Base-by-base conservation (phyloP, 1,139 yeast genomes). In the Ashbya aceris region DNA sequence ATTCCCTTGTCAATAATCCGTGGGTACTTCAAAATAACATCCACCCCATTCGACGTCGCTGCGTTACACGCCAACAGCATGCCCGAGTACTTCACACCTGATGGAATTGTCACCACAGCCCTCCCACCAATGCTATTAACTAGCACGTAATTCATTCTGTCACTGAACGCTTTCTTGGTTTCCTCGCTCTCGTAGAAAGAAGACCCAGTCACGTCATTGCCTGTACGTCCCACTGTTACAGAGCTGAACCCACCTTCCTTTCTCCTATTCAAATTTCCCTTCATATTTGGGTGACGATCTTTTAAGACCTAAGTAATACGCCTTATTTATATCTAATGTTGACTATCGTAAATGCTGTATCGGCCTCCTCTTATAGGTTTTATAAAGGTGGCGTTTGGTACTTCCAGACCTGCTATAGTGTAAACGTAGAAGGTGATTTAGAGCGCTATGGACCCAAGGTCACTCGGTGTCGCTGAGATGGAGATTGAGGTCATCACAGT, bases 21-120 rank as follows among this genome's bases (percentile, higher is more conserved):
- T 3, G 83, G 83, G 46, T 62, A 69, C 45, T 71, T 69, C 44
- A 83, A 61, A 9, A 76, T 74, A 23, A 79, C 70, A 4, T 83
- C 76, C 36, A 77, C 58, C 2, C 66, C 61, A 6, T 52, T 60
- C 40, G 55, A 62, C 31, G 61, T 71, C 40, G 63, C 65, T 40
- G 67, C 60, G 30, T 73, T 73, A 35, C 70, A 65, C 9, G 67
- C 67, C 27, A 67, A 62, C 47, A 84, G 64, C 10, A 76, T 57
- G n/a, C 95, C 95, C 32, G 67, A 64, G 53, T 76, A 73, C 33
- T 73, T 65, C 4, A 74, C 69, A 7, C 91, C 93, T 1, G 83
- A 71, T 20, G 76, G 64, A 2, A 79, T 76, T 2, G 86, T 77
- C 10, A 77, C 81, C 14, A 68, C 67, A 20, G 76, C 76, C 28